phyloP scores from a whole-genome alignment of 441 rosid species.

The Brassica hybrid region DNA sequence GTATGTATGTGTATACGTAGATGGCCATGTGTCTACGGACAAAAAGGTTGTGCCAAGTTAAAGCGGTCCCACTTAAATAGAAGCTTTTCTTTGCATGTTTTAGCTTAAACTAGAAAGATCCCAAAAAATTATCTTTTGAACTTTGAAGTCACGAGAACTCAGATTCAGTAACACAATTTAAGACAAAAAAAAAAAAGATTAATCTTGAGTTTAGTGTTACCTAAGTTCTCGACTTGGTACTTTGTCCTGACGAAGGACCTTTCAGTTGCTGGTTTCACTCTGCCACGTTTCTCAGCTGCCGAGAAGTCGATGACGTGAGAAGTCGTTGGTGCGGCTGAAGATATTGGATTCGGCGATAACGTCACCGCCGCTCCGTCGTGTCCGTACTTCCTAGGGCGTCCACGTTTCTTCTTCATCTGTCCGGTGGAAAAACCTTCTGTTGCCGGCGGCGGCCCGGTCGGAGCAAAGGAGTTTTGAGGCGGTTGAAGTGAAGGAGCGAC shows the following conservation, averaged over 20 bases:
- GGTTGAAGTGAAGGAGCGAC: constrained; percentile 27
- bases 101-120: constrained; percentile 38
- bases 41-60: constrained; percentile 4
- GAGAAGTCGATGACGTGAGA: constrained; percentile 91
- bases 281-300: constrained; percentile 61
- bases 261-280: constrained; percentile 53
- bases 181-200: not conserved
- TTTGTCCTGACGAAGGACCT: constrained; percentile 63
- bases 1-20: not conserved
- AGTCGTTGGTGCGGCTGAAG: constrained; percentile 73
- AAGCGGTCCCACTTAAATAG: constrained; percentile 32
- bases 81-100: constrained; percentile 40
- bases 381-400: constrained; percentile 72
- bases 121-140: constrained; percentile 29
- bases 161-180: constrained; percentile 22
- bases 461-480: constrained; percentile 16
- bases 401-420: constrained; percentile 63
- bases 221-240: constrained; percentile 69
- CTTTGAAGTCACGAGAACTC: constrained; percentile 16
- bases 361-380: constrained; percentile 60
- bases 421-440: constrained; percentile 30
- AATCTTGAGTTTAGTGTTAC: constrained; percentile 37
- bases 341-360: constrained; percentile 72
- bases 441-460: constrained; percentile 6
- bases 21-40: constrained; percentile 10